Conservation (phyloP, 345 rosid genomes). For the Eucalyptus leucophloia region DNA sequence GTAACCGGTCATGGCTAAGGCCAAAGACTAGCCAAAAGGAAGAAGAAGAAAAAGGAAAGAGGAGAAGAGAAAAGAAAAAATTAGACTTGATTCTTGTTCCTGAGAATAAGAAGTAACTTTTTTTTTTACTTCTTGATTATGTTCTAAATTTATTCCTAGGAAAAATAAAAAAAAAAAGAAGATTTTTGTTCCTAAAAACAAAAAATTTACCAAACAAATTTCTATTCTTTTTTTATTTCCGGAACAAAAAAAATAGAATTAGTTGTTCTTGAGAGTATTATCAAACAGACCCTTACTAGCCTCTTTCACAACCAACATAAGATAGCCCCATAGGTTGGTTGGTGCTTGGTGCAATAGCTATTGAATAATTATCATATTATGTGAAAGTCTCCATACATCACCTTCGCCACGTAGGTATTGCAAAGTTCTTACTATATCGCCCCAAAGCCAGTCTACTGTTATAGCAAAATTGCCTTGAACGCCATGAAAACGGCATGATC, state of each 20-base stretch:
- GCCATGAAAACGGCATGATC: neutral
- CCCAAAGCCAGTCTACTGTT: neutral
- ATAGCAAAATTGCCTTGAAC: neutral
- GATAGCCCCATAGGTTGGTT: too few species aligned
- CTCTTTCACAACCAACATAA: too few species aligned
- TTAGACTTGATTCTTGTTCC: too few species aligned
- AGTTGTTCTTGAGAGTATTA: fast-evolving
- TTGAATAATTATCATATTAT: too few species aligned
- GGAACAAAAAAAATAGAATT: fast-evolving
- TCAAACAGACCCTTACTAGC: too few species aligned
- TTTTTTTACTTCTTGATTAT: too few species aligned
- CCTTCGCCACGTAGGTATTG: neutral
- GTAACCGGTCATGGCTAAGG: fast-evolving
- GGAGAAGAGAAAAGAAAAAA: too few species aligned
- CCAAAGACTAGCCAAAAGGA: fast-evolving
- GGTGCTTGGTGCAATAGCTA: neutral
- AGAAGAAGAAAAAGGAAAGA: too few species aligned
- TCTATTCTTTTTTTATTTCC: fast-evolving
- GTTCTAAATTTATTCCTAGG: too few species aligned
- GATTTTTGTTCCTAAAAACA: fast-evolving
- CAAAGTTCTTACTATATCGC: neutral
- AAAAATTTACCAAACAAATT: too few species aligned
- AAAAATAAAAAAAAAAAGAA: too few species aligned
- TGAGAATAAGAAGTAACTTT: too few species aligned
- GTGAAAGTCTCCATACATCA: neutral